Conservation (phyloP, 352 stramenopile genomes). For the Thraustochytrium sp. region DNA sequence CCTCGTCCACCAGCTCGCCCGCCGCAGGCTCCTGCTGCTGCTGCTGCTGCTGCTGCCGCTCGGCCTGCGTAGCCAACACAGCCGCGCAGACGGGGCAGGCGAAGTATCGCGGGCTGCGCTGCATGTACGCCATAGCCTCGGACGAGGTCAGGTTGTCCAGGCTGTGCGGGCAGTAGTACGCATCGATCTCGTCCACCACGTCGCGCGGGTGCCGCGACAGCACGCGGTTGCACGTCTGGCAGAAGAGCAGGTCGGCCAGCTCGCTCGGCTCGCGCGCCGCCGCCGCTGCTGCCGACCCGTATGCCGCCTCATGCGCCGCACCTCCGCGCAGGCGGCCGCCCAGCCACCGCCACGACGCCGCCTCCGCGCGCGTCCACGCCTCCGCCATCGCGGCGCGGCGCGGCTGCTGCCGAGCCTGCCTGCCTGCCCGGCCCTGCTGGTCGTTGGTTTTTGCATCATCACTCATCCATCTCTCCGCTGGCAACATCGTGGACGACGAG, state of each 20-base stretch:
- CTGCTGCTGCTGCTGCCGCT: no score
- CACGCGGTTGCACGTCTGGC: constrained; percentile 19
- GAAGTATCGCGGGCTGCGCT: constrained; percentile 73
- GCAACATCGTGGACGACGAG: no score
- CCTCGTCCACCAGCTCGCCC: no score
- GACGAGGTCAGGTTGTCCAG: constrained; percentile 76
- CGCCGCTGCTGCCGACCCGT: not conserved
- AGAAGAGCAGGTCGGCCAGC: constrained; percentile 13
- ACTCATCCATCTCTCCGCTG: no score
- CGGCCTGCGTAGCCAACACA: constrained; percentile 60
- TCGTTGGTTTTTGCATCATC: no score
- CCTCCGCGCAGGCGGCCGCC: not conserved
- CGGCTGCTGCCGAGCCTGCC: not conserved
- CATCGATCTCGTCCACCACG: constrained; percentile 70
- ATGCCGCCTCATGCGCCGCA: not conserved
- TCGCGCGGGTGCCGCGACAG: not conserved
- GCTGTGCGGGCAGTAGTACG: constrained; percentile 73
- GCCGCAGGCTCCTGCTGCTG: not conserved
- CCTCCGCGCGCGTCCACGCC: not conserved
- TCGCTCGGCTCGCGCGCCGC: not conserved
- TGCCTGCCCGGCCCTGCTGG: no score
- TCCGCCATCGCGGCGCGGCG: not conserved
- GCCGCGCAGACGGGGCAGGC: constrained; percentile 63
- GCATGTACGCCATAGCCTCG: constrained; percentile 74
- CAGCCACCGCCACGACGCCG: not conserved